Evolutionary conservation across 148 eudicot genomes (phyloP).

Genomic region (Rhododendron molle): DNA sequence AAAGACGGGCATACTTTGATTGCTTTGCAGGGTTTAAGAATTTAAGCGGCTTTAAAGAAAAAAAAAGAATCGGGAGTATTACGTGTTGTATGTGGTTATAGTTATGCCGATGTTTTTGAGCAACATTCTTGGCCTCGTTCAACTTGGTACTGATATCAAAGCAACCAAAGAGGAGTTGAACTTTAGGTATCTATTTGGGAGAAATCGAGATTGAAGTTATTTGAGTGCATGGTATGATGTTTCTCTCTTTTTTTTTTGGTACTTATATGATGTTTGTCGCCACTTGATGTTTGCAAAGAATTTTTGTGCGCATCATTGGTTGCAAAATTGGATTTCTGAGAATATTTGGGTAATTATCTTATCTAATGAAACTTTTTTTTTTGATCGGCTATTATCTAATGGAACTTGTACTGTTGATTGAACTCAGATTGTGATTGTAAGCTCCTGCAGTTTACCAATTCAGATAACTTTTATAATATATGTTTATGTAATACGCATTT

Average conservation of each 20-base stretch:
- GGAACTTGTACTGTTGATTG: background rate
- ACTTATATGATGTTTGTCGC: background rate
- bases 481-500: background rate
- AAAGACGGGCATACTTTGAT: background rate
- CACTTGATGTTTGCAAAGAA: background rate
- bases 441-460: background rate
- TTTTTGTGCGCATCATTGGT: background rate
- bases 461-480: background rate
- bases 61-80: background rate
- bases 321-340: background rate
- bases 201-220: background rate
- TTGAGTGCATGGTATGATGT: slow-evolving; percentile 8
- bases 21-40: background rate
- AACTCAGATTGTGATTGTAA: background rate
- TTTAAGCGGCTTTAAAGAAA: background rate
- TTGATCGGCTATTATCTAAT: background rate
- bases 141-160: background rate
- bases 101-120: background rate
- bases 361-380: background rate
- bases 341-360: background rate
- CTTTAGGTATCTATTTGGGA: background rate
- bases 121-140: background rate
- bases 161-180: slow-evolving; percentile 1
- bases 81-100: background rate
- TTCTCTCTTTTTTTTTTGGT: background rate